Base-by-base conservation (phyloP, 1,284 basidiomycete species). In the Apiotrichum mycotoxinovorans region DNA sequence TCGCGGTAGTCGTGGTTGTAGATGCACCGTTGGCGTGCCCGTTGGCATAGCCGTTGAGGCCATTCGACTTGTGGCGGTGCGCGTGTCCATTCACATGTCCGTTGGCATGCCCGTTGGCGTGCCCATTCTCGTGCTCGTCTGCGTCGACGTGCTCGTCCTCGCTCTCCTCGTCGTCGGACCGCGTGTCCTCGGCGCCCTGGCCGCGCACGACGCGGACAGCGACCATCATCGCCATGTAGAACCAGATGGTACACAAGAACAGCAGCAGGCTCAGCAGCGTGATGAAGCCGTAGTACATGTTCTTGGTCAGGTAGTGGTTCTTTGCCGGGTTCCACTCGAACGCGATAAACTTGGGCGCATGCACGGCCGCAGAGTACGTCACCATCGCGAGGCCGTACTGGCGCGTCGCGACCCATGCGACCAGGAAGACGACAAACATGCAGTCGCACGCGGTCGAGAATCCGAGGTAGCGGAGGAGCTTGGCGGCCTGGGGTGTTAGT, bases 351-450 rank as follows among this genome's bases (percentile, higher is more conserved):
- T 66, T 68, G 2, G 81, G 80, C 0, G 78, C 69, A 57, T 89
- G 84, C 57, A 78, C 69, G 55, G 81, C 81, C 18, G 81, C 77
- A 4, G 85, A 87, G 61, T 80, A 80, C 65, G 93, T 86, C 61
- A 87, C 83, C 54, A 85, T 73, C 40, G 84, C 73, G 78, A 92
- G 92, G 33, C 91, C 80, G 64, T 88, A 75, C 69, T 96, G 89
- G 52, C 93, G 84, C 1, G 92, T 92, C 37, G 89, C 69, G 57
- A 94, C 80, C 93, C 93, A 97, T n/a, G 87, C 87, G 25, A 91
- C 51, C 68, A 95, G 82, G 80, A 93, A 98, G 56, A 84, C 70
- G 30, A 81, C 87, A 74, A 98, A 98, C 0, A 84, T 83, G 30
- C 79, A 69, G 75, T 98, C 93, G 63, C 88, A 91, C 1, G 84